These are phyloP conservation scores for Coprinopsis marcescibilis DNA, from an alignment of 768 basidiomycete genomes.

Conservation along the genomic window DNA sequence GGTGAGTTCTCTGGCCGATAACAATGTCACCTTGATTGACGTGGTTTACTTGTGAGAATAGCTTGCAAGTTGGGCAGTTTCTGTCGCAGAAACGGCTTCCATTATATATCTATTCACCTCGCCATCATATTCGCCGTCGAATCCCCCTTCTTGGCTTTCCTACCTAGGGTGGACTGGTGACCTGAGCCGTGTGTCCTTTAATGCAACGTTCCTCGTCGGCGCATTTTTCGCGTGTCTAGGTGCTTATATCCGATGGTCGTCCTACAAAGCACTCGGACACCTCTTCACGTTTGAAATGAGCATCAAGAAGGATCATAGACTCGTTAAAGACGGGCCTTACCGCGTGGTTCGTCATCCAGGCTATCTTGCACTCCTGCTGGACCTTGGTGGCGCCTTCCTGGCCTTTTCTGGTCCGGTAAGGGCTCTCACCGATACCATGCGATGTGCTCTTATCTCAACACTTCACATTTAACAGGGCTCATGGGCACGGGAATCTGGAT, in stretches of 20 bases:
- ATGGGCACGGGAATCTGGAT: constrained; percentile 39
- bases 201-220: constrained; percentile 31
- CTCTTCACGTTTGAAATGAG: constrained; percentile 52
- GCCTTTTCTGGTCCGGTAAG: constrained; percentile 33
- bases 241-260: constrained; percentile 34
- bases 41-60: constrained; percentile 13
- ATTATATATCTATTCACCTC: constrained; percentile 28
- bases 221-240: constrained; percentile 33
- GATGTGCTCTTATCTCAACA: too few relatives aligned
- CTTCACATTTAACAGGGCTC: too few relatives aligned
- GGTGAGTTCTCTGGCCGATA: constrained; percentile 20
- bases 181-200: constrained; percentile 22
- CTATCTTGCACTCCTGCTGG: constrained; percentile 38
- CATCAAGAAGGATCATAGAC: constrained; percentile 38
- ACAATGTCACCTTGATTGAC: not conserved
- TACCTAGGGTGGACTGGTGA: constrained; percentile 15
- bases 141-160: constrained; percentile 24
- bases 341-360: constrained; percentile 43
- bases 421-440: constrained; percentile 8
- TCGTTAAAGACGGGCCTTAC: constrained; percentile 47
- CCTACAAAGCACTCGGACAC: constrained; percentile 40
- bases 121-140: constrained; percentile 16
- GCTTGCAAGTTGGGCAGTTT: constrained; percentile 33
- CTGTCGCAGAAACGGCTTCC: constrained; percentile 31
- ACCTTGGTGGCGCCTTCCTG: constrained; percentile 27